phyloP scores from a whole-genome alignment of 768 basidiomycete genomes.

The Leucocoprinus birnbaumii region DNA sequence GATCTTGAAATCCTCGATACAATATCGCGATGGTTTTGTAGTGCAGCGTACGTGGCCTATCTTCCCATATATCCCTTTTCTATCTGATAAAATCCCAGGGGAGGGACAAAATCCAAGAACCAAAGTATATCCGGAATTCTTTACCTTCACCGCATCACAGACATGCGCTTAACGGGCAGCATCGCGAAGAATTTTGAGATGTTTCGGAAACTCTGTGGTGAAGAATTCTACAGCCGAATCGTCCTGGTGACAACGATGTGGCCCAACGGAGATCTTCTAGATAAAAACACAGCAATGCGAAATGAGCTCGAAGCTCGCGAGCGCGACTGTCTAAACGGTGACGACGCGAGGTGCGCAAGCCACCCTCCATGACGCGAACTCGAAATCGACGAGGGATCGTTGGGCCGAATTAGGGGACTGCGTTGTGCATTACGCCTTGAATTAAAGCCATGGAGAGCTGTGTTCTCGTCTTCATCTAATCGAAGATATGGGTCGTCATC shows the following conservation, averaged over 20 bases:
- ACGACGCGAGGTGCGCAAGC: constrained; percentile 75
- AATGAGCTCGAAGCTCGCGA: constrained; percentile 17
- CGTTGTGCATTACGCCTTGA: constrained; percentile 29
- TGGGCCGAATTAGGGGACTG: constrained; percentile 34
- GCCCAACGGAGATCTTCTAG: neutral
- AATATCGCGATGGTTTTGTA: constrained; percentile 9
- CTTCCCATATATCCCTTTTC: neutral
- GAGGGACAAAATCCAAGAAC: neutral
- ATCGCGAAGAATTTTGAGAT: constrained; percentile 1
- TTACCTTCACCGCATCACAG: constrained; percentile 12
- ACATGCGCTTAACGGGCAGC: constrained; percentile 7
- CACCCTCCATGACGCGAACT: constrained; percentile 50
- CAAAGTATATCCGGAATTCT: constrained; percentile 8
- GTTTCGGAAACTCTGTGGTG: constrained; percentile 16
- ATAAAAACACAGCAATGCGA: no score
- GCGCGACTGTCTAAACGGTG: constrained; percentile 35
- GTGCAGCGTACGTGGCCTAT: neutral
- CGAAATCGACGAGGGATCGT: constrained; percentile 28
- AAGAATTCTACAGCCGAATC: neutral
- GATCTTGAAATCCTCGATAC: constrained; percentile 7
- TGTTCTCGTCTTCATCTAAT: constrained; percentile 61
- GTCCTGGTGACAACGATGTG: constrained; percentile 12
- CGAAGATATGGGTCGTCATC: constrained; percentile 79
- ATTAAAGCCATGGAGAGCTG: constrained; percentile 26
- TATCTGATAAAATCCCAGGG: neutral